These are phyloP conservation scores for Rhizopus arrhizus DNA, from an alignment of 371 early-diverging fungal genomes.

Conservation along the genomic window DNA sequence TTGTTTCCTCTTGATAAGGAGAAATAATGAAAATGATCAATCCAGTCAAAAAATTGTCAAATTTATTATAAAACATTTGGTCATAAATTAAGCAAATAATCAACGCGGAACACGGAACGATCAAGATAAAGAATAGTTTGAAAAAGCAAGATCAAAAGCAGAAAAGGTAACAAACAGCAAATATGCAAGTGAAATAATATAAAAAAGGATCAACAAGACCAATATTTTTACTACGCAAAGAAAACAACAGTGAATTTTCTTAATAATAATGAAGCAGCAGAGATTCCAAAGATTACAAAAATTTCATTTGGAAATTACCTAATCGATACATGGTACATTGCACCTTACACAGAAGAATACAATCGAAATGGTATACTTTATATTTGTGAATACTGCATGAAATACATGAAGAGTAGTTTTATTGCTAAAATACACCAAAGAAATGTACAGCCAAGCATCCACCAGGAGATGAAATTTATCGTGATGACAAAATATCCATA, in stretches of 20 bases:
- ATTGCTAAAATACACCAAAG: slow-evolving; percentile 70
- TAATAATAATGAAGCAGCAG: slow-evolving; percentile 1
- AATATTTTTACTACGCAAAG: slow-evolving; percentile 6
- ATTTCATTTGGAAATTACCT: slow-evolving; percentile 72
- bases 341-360: slow-evolving; percentile 98
- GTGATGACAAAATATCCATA: slow-evolving; percentile 83
- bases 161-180: slow-evolving; percentile 34
- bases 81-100: slow-evolving; percentile 59
- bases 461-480: slow-evolving; percentile 99
- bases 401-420: slow-evolving; percentile 85
- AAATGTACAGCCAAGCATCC: slow-evolving; percentile 90
- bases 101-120: slow-evolving; percentile 53
- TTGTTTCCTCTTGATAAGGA: too few relatives aligned
- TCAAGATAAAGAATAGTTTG: slow-evolving; percentile 53
- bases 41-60: too few relatives aligned
- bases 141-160: slow-evolving; percentile 41
- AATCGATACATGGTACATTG: slow-evolving; percentile 96
- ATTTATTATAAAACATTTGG: slow-evolving; percentile 53
- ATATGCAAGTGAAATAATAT: not conserved
- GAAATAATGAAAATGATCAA: too few relatives aligned
- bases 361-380: slow-evolving; percentile 69
- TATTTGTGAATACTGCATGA: slow-evolving; percentile 97
- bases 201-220: not conserved
- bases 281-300: slow-evolving; percentile 25
- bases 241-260: not conserved